A percentile compares a stretch with the other conserved stretches of the same genome.
phyloP scores from a whole-genome alignment of 1,284 basidiomycete species.

The Apiotrichum akiyoshidainum region DNA sequence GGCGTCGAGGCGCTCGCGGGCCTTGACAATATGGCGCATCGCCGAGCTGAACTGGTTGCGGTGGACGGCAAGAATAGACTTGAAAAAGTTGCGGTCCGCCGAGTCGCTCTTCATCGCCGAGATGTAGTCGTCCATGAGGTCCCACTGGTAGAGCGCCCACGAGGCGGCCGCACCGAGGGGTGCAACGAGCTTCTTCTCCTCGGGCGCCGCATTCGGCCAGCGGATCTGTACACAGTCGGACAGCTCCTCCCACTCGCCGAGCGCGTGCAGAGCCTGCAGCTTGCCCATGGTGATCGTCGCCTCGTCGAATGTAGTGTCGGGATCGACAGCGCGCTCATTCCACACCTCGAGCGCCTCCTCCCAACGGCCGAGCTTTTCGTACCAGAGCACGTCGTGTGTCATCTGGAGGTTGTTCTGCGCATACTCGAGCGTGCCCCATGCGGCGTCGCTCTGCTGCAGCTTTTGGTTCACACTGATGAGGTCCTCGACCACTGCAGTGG shows the following conservation, averaged over 20 bases:
- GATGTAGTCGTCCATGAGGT: constrained; percentile 97
- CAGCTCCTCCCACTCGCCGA: constrained; percentile 96
- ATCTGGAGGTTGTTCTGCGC: constrained; percentile 62
- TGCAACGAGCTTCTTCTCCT: constrained; percentile 86
- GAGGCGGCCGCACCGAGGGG: constrained; percentile 96
- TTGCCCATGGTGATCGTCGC: constrained; percentile 72
- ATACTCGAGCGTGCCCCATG: constrained; percentile 87
- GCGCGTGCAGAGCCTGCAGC: constrained; percentile 93
- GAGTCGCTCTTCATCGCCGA: constrained; percentile 90
- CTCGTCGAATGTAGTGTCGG: constrained; percentile 57
- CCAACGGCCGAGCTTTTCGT: constrained; percentile 94
- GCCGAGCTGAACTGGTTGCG: constrained; percentile 94
- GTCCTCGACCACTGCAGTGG: constrained; percentile 74
- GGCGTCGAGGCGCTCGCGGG: constrained; percentile 88
- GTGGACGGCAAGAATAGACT: constrained; percentile 91
- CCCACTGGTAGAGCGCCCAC: constrained; percentile 97
- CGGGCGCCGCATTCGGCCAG: constrained; percentile 79
- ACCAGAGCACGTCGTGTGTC: constrained; percentile 66
- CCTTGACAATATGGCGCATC: constrained; percentile 83
- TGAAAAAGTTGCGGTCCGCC: constrained; percentile 91
- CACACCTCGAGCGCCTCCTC: constrained; percentile 88
- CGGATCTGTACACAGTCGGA: constrained; percentile 82
- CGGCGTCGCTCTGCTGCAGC: constrained; percentile 93
- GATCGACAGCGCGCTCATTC: constrained; percentile 43
- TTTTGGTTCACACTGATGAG: constrained; percentile 97